A percentile compares a stretch with the other conserved stretches of the same genome.
phyloP scores from a whole-genome alignment of 2,329 filamentous ascomycete genomes.

The Chaetomiaceae sp. region DNA sequence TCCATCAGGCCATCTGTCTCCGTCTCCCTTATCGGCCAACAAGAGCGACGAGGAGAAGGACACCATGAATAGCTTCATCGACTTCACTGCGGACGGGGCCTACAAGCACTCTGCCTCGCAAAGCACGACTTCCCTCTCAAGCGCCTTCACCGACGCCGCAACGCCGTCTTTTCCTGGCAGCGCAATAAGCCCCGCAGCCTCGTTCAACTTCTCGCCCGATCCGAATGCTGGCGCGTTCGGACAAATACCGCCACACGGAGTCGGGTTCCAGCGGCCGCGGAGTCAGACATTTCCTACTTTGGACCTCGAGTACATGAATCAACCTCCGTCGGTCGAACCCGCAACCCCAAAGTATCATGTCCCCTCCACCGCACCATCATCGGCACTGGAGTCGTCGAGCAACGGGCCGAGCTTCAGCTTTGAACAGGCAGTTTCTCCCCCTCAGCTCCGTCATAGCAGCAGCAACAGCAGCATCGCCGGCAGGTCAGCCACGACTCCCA shows the following conservation, averaged over 20 bases:
- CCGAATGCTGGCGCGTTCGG: constrained; percentile 63
- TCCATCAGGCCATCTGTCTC: constrained; percentile 59
- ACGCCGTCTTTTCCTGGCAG: constrained; percentile 66
- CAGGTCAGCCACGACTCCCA: constrained; percentile 20
- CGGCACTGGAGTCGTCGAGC: constrained; percentile 48
- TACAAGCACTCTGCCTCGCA: constrained; percentile 65
- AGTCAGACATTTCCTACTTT: constrained; percentile 82
- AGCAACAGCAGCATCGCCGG: constrained; percentile 45
- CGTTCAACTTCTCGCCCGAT: constrained; percentile 73
- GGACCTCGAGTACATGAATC: constrained; percentile 55
- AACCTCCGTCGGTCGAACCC: constrained; percentile 39
- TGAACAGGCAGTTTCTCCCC: constrained; percentile 41
- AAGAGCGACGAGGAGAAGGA: constrained; percentile 68
- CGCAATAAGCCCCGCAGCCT: constrained; percentile 68
- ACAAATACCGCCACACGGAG: constrained; percentile 32
- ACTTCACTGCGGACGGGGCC: constrained; percentile 49
- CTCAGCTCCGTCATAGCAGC: constrained; percentile 47
- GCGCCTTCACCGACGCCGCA: constrained; percentile 60
- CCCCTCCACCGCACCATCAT: constrained; percentile 46
- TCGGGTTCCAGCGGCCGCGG: constrained; percentile 64
- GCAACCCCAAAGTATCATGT: constrained; percentile 48
- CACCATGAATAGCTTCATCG: constrained; percentile 48
- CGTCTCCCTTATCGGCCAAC: constrained; percentile 65
- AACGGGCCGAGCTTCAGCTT: constrained; percentile 41
- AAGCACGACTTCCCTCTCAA: constrained; percentile 62